phyloP scores from a whole-genome alignment of 2,329 filamentous ascomycete genomes.

The Exophiala spinifera region DNA sequence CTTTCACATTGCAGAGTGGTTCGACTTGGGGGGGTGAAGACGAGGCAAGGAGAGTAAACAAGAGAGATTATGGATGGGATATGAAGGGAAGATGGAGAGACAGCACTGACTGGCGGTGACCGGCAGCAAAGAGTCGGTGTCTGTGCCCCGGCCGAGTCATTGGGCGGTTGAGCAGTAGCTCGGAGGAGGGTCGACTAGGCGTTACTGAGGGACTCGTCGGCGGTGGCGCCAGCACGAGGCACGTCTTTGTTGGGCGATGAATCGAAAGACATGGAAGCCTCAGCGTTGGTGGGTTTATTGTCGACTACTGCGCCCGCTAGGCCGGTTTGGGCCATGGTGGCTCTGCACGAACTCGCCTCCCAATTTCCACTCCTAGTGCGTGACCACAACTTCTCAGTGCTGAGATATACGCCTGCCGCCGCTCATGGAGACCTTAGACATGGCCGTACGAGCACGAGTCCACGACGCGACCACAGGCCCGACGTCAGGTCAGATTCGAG shows the following conservation, averaged over 20 bases:
- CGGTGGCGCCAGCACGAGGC: neutral
- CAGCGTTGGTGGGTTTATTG: neutral
- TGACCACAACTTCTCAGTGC: constrained; percentile 16
- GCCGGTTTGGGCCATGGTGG: constrained; percentile 1
- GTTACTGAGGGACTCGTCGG: too few species aligned
- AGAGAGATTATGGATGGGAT: constrained; percentile 12
- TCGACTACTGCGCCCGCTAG: constrained; percentile 13
- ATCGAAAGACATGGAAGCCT: constrained; percentile 4
- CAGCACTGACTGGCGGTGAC: constrained; percentile 18
- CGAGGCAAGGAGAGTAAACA: constrained; percentile 18
- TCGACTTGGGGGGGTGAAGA: constrained; percentile 4
- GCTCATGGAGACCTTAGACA: too few species aligned
- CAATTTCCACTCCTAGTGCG: constrained; percentile 22
- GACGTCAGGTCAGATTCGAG: too few species aligned
- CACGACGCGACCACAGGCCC: too few species aligned
- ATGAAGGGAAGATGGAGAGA: constrained; percentile 10
- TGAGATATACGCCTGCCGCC: constrained; percentile 10
- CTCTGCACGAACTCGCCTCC: constrained; percentile 14
- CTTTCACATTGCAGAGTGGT: constrained; percentile 25
- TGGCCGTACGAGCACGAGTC: too few species aligned
- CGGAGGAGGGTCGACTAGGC: too few species aligned
- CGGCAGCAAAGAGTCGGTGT: constrained; percentile 2
- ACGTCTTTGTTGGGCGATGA: neutral
- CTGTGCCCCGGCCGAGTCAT: neutral
- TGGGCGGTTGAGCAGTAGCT: neutral